Conservation (phyloP, 306 rosid genomes). For the Comarum palustre region DNA sequence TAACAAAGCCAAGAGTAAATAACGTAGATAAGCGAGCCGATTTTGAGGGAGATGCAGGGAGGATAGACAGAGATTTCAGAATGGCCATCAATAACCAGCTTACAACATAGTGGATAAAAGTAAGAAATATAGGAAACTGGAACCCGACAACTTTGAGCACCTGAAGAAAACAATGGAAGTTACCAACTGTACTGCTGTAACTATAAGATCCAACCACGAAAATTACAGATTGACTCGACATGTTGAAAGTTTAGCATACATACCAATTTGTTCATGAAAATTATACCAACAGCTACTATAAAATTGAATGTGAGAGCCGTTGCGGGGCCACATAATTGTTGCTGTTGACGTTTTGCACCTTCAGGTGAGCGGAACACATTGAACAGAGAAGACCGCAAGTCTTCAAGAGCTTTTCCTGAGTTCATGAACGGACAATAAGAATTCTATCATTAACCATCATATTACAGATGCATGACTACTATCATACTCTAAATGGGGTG, state of each 20-base stretch:
- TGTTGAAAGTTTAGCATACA: conserved; percentile 31
- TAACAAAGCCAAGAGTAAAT: conserved; percentile 73
- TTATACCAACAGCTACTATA: conserved; percentile 71
- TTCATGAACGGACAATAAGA: conserved; percentile 11
- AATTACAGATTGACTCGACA: neutral
- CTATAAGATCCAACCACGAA: conserved; percentile 15
- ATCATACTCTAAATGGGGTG: neutral
- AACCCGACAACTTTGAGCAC: conserved; percentile 76
- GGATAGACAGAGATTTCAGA: conserved; percentile 55
- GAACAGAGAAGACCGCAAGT: conserved; percentile 55
- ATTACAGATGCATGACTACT: neutral
- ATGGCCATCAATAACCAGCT: conserved; percentile 87
- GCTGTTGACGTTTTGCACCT: conserved; percentile 70
- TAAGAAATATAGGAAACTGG: conserved; percentile 68
- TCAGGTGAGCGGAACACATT: conserved; percentile 59
- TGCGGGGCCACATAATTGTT: conserved; percentile 62
- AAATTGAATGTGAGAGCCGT: conserved; percentile 76
- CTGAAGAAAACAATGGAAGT: conserved; percentile 36
- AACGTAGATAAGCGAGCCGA: conserved; percentile 51
- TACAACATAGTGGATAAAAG: conserved; percentile 68
- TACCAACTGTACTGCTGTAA: conserved; percentile 26
- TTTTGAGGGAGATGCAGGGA: conserved; percentile 70
- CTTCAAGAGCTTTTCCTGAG: conserved; percentile 69
- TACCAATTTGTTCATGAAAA: conserved; percentile 85
- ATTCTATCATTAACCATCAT: conserved; percentile 4